Conservation (phyloP, 1,284 basidiomycete species). For the Somion occarium region DNA sequence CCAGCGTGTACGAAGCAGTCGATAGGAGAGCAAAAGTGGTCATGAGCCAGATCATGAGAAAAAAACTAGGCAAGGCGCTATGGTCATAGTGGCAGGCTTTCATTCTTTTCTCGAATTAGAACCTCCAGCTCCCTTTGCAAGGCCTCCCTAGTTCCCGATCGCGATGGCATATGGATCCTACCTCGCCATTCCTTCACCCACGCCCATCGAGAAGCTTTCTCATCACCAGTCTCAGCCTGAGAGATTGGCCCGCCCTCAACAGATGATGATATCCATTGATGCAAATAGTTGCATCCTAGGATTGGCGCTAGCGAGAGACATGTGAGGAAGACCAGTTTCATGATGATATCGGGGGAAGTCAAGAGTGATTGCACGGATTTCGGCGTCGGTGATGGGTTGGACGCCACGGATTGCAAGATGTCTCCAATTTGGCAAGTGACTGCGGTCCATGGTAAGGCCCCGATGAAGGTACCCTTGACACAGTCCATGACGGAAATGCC, state of each 20-base stretch:
- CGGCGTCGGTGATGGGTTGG: slow-evolving; percentile 58
- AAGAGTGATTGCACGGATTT: slow-evolving; percentile 70
- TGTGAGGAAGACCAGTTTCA: slow-evolving; percentile 70
- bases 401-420: slow-evolving; percentile 74
- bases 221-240: slow-evolving; percentile 22
- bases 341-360: slow-evolving; percentile 63
- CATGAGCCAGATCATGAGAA: background rate
- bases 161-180: slow-evolving; percentile 44
- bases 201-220: slow-evolving; percentile 44
- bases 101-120: slow-evolving; percentile 26
- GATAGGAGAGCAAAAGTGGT: background rate
- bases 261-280: slow-evolving; percentile 43
- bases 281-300: slow-evolving; percentile 59
- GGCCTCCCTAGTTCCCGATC: slow-evolving; percentile 15
- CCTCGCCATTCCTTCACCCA: slow-evolving; percentile 58
- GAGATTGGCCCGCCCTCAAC: background rate
- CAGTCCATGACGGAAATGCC: slow-evolving; percentile 74
- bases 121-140: slow-evolving; percentile 22
- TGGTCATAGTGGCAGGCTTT: slow-evolving; percentile 24
- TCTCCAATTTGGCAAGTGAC: slow-evolving; percentile 87
- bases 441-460: slow-evolving; percentile 75
- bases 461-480: slow-evolving; percentile 78
- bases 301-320: slow-evolving; percentile 77
- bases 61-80: too few species aligned
- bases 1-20: background rate